These are phyloP conservation scores for Venturia nashicola DNA, from an alignment of 2,329 filamentous ascomycete species.

Conservation along the genomic window DNA sequence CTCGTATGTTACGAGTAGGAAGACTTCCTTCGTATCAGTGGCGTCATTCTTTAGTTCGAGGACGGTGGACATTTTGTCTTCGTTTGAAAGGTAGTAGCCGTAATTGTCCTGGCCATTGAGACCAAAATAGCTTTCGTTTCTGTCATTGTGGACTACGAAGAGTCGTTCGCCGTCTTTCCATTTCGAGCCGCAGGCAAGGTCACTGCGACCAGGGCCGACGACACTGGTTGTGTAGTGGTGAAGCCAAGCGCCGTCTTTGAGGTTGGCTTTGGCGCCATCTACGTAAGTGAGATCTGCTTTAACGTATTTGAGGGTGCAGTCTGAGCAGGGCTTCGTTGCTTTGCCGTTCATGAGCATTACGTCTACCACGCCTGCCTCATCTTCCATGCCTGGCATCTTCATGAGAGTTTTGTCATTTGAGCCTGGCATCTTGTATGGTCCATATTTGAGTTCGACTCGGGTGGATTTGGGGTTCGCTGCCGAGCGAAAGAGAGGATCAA, in stretches of 20 bases:
- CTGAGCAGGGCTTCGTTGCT: conserved; percentile 7
- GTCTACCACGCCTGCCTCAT: conserved; percentile 7
- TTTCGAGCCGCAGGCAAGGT: conserved; percentile 1
- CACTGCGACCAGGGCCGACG: conserved; percentile 4
- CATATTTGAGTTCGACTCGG: conserved; percentile 2
- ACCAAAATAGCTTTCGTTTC: conserved; percentile 9
- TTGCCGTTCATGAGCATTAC: conserved; percentile 1
- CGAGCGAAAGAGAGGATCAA: background rate
- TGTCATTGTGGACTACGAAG: conserved; percentile 9
- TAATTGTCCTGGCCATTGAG: background rate
- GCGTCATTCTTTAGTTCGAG: conserved; percentile 8
- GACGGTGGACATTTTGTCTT: conserved; percentile 8
- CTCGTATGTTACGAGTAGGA: background rate
- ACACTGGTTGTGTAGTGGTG: conserved; percentile 6
- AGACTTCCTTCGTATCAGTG: conserved; percentile 4
- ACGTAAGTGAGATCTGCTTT: conserved; percentile 1
- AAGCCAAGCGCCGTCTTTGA: conserved; percentile 5
- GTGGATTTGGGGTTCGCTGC: conserved; percentile 1
- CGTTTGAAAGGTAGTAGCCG: conserved; percentile 6
- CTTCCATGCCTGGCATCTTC: conserved; percentile 8
- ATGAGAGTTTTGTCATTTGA: conserved; percentile 2
- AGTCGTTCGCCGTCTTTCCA: conserved; percentile 5
- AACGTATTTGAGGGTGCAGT: conserved; percentile 10
- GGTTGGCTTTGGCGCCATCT: conserved; percentile 5
- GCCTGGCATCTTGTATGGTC: conserved; percentile 1